phyloP scores from a whole-genome alignment of 495 filamentous ascomycete species.

The Chaetomidium leptoderma region DNA sequence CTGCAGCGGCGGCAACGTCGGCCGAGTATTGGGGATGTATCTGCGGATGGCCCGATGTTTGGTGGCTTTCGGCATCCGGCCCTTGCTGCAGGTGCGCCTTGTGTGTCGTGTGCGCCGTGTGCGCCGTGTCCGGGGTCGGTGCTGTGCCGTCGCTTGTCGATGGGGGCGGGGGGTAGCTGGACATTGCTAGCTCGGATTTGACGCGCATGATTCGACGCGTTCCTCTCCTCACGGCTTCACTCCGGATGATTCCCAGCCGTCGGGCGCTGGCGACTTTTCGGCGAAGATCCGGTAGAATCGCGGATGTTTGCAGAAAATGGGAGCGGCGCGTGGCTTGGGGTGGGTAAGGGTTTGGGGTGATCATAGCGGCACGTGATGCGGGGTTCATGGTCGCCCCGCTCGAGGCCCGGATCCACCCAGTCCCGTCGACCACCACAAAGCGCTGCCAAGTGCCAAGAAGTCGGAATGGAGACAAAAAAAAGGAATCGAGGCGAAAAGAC shows the following conservation, averaged over 20 bases:
- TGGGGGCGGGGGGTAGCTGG: conserved; percentile 25
- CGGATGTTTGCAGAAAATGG: conserved; percentile 13
- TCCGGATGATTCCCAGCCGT: conserved; percentile 13
- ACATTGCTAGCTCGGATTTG: conserved; percentile 12
- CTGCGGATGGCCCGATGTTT: neutral
- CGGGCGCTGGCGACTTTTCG: conserved; percentile 23
- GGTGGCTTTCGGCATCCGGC: conserved; percentile 5
- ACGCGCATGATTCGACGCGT: conserved; percentile 11
- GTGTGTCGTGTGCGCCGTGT: no score
- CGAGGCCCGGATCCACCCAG: no score
- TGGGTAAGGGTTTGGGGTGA: neutral
- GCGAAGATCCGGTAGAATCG: conserved; percentile 30
- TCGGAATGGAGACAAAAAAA: no score
- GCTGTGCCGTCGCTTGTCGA: conserved; percentile 10
- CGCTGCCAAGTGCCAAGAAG: no score
- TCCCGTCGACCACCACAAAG: no score
- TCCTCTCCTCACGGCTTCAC: conserved; percentile 15
- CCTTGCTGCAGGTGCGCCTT: no score
- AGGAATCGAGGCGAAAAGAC: no score
- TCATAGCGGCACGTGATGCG: neutral
- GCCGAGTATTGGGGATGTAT: conserved; percentile 15
- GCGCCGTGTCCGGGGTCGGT: neutral
- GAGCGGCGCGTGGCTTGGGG: neutral
- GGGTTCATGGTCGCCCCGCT: no score
- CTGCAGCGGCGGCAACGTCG: conserved; percentile 26